phyloP scores from a whole-genome alignment of 2,329 filamentous ascomycete genomes.

The Trichoderma semiorbis region DNA sequence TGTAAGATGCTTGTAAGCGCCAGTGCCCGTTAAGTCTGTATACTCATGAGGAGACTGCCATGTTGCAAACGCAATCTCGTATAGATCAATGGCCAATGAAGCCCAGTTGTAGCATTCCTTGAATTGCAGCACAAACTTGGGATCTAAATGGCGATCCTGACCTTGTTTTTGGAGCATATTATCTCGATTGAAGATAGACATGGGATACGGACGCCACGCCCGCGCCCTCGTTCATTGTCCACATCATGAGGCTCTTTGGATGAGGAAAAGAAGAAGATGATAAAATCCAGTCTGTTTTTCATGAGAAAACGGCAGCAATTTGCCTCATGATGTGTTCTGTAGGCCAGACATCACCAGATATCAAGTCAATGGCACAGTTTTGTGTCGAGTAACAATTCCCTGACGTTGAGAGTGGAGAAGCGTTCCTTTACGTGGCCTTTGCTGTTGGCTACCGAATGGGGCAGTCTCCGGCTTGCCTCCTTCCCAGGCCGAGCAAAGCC shows the following conservation, averaged over 20 bases:
- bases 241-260: no score
- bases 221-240: background rate
- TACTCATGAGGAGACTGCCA: background rate
- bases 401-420: conserved; percentile 16
- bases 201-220: background rate
- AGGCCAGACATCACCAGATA: no score
- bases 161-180: background rate
- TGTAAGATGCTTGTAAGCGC: background rate
- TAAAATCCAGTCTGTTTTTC: background rate
- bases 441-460: conserved; percentile 3
- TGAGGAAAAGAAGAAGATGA: background rate
- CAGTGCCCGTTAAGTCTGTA: background rate
- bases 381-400: background rate
- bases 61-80: background rate
- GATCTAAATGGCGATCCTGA: background rate
- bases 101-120: background rate
- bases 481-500: background rate
- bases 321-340: no score
- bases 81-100: background rate
- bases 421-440: conserved; percentile 10
- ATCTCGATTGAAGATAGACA: background rate
- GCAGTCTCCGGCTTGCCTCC: background rate
- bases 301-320: background rate
- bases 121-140: background rate
- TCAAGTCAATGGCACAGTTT: background rate